Evolutionary conservation across 768 basidiomycete species (phyloP), one percentile per base, ranked within the genome.

Genomic region (Panaeolus cyanescens): DNA sequence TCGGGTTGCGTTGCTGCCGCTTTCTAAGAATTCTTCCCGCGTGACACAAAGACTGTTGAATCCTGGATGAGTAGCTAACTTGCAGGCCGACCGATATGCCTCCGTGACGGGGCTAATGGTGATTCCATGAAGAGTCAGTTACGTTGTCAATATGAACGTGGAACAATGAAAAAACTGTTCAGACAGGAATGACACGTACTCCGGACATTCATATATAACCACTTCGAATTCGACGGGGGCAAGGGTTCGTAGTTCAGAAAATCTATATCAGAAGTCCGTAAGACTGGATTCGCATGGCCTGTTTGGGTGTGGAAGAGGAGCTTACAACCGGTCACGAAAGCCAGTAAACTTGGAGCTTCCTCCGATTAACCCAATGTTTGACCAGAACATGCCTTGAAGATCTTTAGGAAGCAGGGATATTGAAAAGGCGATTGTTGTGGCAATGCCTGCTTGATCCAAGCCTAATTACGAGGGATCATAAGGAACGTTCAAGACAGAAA

Each of bases 311-410:
- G 33, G 39, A 32, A 54, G 17, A 58, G 62, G 60, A 31, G 73
- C 91, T 72, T 73, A 96, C 95, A 98, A 74, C 76, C 96, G 78
- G 56, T 81, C 75, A 20, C 83, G 81, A 67, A 98, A 90, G 5
- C 90, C 91, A 40, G 86, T 80, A 65, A 95, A 86, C 66, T 84
- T 85, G 15, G 86, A 85, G 72, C 85, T 90, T 13, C 96, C 96
- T 54, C 96, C 96, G 68, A 95, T 85, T 64, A 96, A 75, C 12
- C 91, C 92, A 62, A 99, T 95, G 72, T 98, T 93, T 32, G 87
- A 87, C 95, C 95, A 99, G 74, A 95, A 97, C 90, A 99, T 87
- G 32, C 93, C 95, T 65, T 89, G 92, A 25, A 96, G 67, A 67
- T 96, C 93, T 55, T 82, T 77, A 0, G 93, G 93, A 61, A 98